Evolutionary conservation across 306 rosid species (phyloP).

Genomic region (Trifolium dubium): DNA sequence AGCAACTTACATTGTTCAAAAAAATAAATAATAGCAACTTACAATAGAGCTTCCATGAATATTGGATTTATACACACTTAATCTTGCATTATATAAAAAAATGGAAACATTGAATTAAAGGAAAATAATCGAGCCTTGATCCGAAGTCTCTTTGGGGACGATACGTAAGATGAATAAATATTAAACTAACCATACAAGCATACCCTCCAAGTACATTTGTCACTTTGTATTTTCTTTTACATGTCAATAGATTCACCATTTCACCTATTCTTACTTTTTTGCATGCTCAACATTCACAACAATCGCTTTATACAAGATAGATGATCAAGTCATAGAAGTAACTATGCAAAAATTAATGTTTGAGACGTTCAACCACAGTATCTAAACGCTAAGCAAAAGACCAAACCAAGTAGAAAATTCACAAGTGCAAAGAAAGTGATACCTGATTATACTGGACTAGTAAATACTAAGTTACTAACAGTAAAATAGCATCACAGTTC

Average conservation of each 20-base stretch:
- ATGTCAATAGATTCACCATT: background rate
- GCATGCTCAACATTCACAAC: background rate
- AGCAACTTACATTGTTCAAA: background rate
- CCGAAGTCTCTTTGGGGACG: constrained; percentile 11
- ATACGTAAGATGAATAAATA: background rate
- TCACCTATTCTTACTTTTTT: background rate
- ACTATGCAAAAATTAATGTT: background rate
- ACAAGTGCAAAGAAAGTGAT: background rate
- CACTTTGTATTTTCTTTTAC: background rate
- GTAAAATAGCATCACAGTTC: background rate
- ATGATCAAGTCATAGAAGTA: background rate
- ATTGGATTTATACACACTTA: constrained; percentile 1
- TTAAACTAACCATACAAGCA: constrained; percentile 15
- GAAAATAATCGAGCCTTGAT: constrained; percentile 6
- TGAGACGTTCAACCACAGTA: too few species aligned
- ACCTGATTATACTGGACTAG: too few species aligned
- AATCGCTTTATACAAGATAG: background rate
- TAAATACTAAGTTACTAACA: too few species aligned
- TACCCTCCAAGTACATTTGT: background rate
- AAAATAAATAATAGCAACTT: background rate
- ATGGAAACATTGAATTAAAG: background rate
- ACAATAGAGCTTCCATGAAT: background rate
- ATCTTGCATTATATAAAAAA: background rate
- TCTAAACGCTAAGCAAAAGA: background rate
- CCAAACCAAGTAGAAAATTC: too few species aligned